Evolutionary conservation across 805 yeast genomes (phyloP).

Genomic region (Candida patagonica): DNA sequence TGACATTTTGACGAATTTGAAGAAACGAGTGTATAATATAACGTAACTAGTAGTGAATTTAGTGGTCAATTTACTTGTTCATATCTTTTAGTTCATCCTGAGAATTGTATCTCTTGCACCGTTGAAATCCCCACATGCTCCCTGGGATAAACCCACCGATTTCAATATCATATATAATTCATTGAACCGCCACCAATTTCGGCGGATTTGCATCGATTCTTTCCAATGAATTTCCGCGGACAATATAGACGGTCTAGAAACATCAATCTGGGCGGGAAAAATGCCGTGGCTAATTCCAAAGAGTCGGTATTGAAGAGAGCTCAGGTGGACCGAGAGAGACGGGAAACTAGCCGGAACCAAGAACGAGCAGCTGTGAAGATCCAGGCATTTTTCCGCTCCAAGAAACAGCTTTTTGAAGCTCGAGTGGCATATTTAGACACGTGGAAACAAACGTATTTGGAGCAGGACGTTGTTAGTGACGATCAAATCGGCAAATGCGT

Average conservation of each 20-base stretch:
- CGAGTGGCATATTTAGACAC: neutral
- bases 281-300: constrained; percentile 25
- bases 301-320: constrained; percentile 51
- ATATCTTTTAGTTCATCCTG: too few relatives aligned
- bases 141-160: too few relatives aligned
- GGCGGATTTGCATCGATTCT: too few relatives aligned
- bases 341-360: constrained; percentile 47
- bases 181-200: too few relatives aligned
- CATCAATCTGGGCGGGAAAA: constrained; percentile 53
- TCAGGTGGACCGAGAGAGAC: constrained; percentile 50
- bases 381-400: constrained; percentile 38
- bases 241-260: constrained; percentile 47
- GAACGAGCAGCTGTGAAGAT: constrained; percentile 41
- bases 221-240: constrained; percentile 57
- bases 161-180: too few relatives aligned
- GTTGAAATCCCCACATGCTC: too few relatives aligned
- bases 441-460: neutral
- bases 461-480: neutral
- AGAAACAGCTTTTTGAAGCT: neutral
- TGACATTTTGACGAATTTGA: too few relatives aligned
- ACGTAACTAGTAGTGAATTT: too few relatives aligned
- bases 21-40: too few relatives aligned
- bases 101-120: too few relatives aligned
- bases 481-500: neutral
- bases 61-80: too few relatives aligned